Evolutionary conservation across 169 alveolate species (phyloP), one percentile per base, ranked within the genome.

Genomic region (Eimeria acervulina): DNA sequence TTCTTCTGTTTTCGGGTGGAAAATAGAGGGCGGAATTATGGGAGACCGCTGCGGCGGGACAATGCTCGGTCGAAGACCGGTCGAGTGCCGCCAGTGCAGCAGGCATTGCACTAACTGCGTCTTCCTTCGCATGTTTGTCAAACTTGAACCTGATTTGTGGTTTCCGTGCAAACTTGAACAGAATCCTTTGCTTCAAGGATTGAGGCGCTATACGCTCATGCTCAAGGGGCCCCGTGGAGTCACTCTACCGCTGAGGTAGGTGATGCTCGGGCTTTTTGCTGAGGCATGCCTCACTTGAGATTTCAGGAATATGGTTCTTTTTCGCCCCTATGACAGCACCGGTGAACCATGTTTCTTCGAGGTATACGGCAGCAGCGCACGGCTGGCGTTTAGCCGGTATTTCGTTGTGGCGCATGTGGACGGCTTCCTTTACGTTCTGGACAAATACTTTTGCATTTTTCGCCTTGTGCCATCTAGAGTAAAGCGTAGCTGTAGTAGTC

Each of bases 331-430:
- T 55, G 93, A 85, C 15, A 61, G 59, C 38, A 36, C 93, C n/a
- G 93, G 80, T 21, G 78, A 85, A 8, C 93, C 93, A 10, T 28
- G 93, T 61, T 85, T 85, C 40, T 85, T 55, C 28, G 93, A 85
- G 93, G 93, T 85, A 21, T 85, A 85, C 78, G 93, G 81, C 61
- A 85, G 93, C 59, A 85, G 93, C 80, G 3, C 93, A 26, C 80
- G 93, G 52, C 78, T 85, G 93, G 74, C 93, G 78, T 85, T 85
- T 55, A 85, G 93, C 38, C 93, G 93, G 26, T 59, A 85, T 44
- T 85, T 85, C 21, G 78, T 85, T 61, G 93, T 85, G 78, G 76
- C 93, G 59, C 93, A 85, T 85, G 93, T 85, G 28, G 93, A 85
- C 93, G 93, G 93, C 36, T 85, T 85, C 59, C 74, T 85, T 59